Evolutionary conservation across 148 eudicot genomes (phyloP).

Genomic region (Amaranthus palmeri): DNA sequence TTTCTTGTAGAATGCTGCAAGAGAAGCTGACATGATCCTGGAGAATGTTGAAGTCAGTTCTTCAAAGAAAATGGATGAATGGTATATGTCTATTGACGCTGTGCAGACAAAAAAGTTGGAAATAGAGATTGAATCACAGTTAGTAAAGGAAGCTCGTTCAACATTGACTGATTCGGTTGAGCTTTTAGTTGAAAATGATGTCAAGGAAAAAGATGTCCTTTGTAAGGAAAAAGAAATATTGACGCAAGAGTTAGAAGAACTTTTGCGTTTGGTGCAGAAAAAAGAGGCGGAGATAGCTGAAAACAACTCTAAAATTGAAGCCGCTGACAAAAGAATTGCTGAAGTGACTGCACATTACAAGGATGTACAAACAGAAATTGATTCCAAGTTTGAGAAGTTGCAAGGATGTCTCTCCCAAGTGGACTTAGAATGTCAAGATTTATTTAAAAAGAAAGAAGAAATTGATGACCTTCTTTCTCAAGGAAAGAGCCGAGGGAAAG

Average conservation of each 20-base stretch:
- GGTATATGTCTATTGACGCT: slow-evolving; percentile 50
- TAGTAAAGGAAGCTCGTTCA: slow-evolving; percentile 44
- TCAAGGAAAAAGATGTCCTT: slow-evolving; percentile 54
- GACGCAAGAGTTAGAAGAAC: slow-evolving; percentile 51
- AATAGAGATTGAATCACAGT: slow-evolving; percentile 50
- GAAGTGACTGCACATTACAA: slow-evolving; percentile 50
- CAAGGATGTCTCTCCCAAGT: slow-evolving; percentile 38
- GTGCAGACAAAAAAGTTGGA: slow-evolving; percentile 55
- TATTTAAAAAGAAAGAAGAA: slow-evolving; percentile 51
- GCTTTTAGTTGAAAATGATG: slow-evolving; percentile 48
- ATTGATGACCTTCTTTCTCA: slow-evolving; percentile 41
- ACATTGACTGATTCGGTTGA: slow-evolving; percentile 42
- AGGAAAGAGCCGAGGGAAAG: slow-evolving; percentile 40
- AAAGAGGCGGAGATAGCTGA: slow-evolving; percentile 70
- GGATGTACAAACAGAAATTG: slow-evolving; percentile 40
- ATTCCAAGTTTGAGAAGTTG: slow-evolving; percentile 37
- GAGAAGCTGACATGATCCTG: slow-evolving; percentile 40
- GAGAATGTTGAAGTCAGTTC: slow-evolving; percentile 38
- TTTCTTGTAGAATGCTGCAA: slow-evolving; percentile 44
- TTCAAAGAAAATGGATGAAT: slow-evolving; percentile 46
- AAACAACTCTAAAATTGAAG: slow-evolving; percentile 48
- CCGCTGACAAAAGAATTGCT: slow-evolving; percentile 56
- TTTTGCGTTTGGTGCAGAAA: slow-evolving; percentile 52
- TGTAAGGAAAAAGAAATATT: slow-evolving; percentile 35
- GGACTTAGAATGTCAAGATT: slow-evolving; percentile 41